phyloP scores from a whole-genome alignment of 2,329 filamentous ascomycete species.

The Sporothrix globosa region DNA sequence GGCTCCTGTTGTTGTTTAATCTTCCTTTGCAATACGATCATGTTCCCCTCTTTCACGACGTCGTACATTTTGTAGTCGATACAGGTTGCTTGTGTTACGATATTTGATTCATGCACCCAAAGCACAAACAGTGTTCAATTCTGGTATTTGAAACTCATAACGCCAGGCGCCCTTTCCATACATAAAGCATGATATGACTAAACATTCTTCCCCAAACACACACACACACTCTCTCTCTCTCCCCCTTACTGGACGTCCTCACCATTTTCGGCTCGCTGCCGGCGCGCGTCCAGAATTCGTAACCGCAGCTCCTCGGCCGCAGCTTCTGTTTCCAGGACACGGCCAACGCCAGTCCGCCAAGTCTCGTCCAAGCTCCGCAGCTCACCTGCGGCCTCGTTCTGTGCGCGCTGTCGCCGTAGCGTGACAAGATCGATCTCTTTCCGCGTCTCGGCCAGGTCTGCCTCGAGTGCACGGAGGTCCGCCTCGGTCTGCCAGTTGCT shows the following conservation, averaged over 20 bases:
- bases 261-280: slow-evolving; percentile 41
- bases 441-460: slow-evolving; percentile 69
- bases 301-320: slow-evolving; percentile 73
- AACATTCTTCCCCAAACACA: not conserved
- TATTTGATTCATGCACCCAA: too few relatives aligned
- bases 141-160: not conserved
- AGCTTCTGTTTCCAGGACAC: slow-evolving; percentile 82
- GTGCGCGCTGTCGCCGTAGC: slow-evolving; percentile 66
- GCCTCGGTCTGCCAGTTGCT: slow-evolving; percentile 80
- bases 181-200: not conserved
- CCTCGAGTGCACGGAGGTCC: slow-evolving; percentile 69
- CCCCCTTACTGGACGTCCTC: not conserved
- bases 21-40: not conserved
- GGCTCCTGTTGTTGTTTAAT: not conserved
- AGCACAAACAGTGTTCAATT: too few relatives aligned
- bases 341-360: slow-evolving; percentile 78
- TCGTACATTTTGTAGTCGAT: not conserved
- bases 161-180: not conserved
- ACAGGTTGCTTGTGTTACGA: not conserved
- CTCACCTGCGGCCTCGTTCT: slow-evolving; percentile 74
- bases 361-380: slow-evolving; percentile 69
- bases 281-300: slow-evolving; percentile 67
- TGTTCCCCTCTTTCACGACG: not conserved
- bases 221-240: too few relatives aligned
- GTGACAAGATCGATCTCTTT: slow-evolving; percentile 75